phyloP scores from a whole-genome alignment of 2,329 filamentous ascomycete species.

The Aspergillus fumigatus region DNA sequence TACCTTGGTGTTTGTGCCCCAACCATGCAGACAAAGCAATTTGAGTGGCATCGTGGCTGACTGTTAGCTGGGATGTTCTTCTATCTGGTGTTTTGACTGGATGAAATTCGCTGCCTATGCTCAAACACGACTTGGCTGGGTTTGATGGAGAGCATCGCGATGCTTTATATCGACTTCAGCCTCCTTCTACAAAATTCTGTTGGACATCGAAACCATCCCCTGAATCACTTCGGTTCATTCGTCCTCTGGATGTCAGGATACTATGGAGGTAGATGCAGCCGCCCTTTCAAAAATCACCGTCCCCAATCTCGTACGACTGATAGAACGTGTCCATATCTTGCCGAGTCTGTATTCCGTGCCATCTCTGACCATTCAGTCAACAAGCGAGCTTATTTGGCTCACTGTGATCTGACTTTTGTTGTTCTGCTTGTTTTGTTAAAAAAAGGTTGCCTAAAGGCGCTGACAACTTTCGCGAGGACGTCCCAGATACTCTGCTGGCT shows the following conservation, averaged over 20 bases:
- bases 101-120: neutral
- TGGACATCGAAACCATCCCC: neutral
- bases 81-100: neutral
- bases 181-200: neutral
- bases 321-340: neutral
- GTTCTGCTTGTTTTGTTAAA: neutral
- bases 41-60: slow-evolving; percentile 21
- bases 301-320: neutral
- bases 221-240: neutral
- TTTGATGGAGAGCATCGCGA: neutral
- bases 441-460: neutral
- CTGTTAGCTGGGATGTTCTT: neutral
- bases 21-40: slow-evolving; percentile 32
- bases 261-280: neutral
- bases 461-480: no score
- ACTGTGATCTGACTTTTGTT: neutral
- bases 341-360: neutral
- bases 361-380: neutral
- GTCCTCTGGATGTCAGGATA: neutral
- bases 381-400: neutral
- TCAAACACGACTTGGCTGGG: neutral
- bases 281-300: neutral
- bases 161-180: neutral
- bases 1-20: slow-evolving; percentile 29
- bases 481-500: neutral